phyloP scores from a whole-genome alignment of 257 asterid genomes.

The Solanum chaucha region DNA sequence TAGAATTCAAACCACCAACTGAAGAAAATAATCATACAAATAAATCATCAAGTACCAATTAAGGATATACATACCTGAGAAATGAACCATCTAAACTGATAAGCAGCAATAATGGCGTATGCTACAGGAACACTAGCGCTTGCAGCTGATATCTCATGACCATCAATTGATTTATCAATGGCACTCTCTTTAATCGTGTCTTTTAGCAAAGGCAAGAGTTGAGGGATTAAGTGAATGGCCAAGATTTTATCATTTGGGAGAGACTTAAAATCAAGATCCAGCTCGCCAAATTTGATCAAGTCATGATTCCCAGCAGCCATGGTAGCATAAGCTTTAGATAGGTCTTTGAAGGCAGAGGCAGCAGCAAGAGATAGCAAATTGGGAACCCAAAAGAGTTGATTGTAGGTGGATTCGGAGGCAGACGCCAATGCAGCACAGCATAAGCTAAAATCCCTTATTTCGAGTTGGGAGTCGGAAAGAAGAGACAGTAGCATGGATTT shows the following conservation, averaged over 20 bases:
- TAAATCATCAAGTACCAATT: not conserved
- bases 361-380: conserved; percentile 36
- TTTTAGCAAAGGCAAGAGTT: conserved; percentile 50
- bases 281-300: conserved; percentile 33
- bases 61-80: conserved; percentile 41
- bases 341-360: conserved; percentile 31
- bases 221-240: conserved; percentile 50
- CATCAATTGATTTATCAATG: conserved; percentile 51
- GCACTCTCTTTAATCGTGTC: conserved; percentile 62
- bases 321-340: conserved; percentile 31
- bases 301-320: conserved; percentile 15
- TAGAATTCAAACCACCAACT: not conserved
- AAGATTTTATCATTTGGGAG: conserved; percentile 47
- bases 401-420: conserved; percentile 38
- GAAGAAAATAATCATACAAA: not conserved
- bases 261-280: conserved; percentile 43
- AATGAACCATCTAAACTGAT: conserved; percentile 78
- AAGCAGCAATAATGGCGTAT: conserved; percentile 68
- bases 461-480: conserved; percentile 10
- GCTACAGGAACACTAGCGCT: conserved; percentile 78
- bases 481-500: conserved; percentile 56
- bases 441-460: conserved; percentile 40
- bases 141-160: conserved; percentile 54
- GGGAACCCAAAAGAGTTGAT: conserved; percentile 69
- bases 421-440: conserved; percentile 75